Percentiles rank a stretch among this genome's conserved stretches.
Conservation (phyloP, 306 rosid species). For the Sindora glabra region DNA sequence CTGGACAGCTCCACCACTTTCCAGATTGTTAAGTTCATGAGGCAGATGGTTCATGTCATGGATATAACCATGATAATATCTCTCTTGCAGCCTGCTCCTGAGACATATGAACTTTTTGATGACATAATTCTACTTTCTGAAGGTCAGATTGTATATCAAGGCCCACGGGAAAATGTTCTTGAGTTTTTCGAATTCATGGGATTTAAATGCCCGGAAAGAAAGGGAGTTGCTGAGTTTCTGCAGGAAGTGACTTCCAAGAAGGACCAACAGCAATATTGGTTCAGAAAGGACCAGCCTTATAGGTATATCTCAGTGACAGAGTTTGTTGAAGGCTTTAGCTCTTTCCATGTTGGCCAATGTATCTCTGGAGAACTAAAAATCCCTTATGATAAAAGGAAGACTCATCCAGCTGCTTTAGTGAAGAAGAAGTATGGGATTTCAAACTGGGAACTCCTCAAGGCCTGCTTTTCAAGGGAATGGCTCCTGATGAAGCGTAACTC, state of each 20-base stretch:
- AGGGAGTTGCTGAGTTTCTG: constrained; percentile 62
- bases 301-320: constrained; percentile 37
- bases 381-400: constrained; percentile 37
- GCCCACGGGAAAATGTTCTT: constrained; percentile 33
- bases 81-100: constrained; percentile 31
- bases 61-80: constrained; percentile 51
- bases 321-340: constrained; percentile 27
- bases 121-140: constrained; percentile 40
- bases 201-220: constrained; percentile 55
- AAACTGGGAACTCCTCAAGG: constrained; percentile 49
- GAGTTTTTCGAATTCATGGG: constrained; percentile 38
- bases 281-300: constrained; percentile 20
- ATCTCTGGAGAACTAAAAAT: constrained; percentile 24
- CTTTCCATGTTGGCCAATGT: constrained; percentile 36
- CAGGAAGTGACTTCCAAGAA: constrained; percentile 61
- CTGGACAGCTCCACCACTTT: constrained; percentile 65
- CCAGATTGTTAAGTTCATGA: constrained; percentile 54
- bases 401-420: constrained; percentile 61
- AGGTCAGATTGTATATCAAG: constrained; percentile 58
- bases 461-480: constrained; percentile 60
- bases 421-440: constrained; percentile 54
- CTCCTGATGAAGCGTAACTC: constrained; percentile 42
- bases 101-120: constrained; percentile 20
- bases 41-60: constrained; percentile 55
- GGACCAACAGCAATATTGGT: constrained; percentile 70